Evolutionary conservation across 2,329 filamentous ascomycete genomes (phyloP).

Genomic region (Aureobasidium uvarum): DNA sequence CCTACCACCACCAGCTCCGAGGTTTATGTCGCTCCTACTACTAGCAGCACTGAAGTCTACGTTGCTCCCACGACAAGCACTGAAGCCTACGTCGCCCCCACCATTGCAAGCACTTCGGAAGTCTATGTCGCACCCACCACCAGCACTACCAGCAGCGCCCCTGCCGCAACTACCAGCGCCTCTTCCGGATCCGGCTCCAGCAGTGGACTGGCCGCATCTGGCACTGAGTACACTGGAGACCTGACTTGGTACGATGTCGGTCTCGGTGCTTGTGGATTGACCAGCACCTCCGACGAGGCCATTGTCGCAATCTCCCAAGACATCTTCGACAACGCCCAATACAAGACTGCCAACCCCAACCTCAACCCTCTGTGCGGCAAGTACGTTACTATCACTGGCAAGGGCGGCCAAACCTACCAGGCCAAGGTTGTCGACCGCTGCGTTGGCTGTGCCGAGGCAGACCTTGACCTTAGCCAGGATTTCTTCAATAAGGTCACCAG

Average conservation of each 20-base stretch:
- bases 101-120: slow-evolving; percentile 30
- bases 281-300: slow-evolving; percentile 56
- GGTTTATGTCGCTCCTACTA: slow-evolving; percentile 28
- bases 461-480: slow-evolving; percentile 59
- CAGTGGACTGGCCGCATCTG: slow-evolving; percentile 36
- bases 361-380: slow-evolving; percentile 68
- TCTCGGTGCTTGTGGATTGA: slow-evolving; percentile 65
- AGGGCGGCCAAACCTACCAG: slow-evolving; percentile 57
- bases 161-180: slow-evolving; percentile 30
- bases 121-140: slow-evolving; percentile 30
- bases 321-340: slow-evolving; percentile 58
- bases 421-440: slow-evolving; percentile 73
- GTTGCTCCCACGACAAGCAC: slow-evolving; percentile 29
- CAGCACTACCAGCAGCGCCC: slow-evolving; percentile 28
- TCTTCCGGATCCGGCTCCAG: slow-evolving; percentile 27
- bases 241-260: slow-evolving; percentile 73
- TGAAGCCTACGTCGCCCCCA: slow-evolving; percentile 24
- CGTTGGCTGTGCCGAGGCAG: slow-evolving; percentile 58
- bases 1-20: slow-evolving; percentile 31
- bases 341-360: slow-evolving; percentile 51
- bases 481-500: slow-evolving; percentile 42
- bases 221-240: slow-evolving; percentile 55
- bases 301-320: slow-evolving; percentile 67
- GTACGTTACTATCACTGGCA: slow-evolving; percentile 60
- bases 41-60: slow-evolving; percentile 30